phyloP scores from a whole-genome alignment of 306 rosid species.

The Cucumis sativus region Cucumber_9930_V3 NC_026655.2:7763501-7764000 shows the following conservation, averaged over 20 bases:
- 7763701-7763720: neutral
- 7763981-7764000: neutral
- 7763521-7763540: too few species aligned
- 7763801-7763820: neutral
- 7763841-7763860: neutral
- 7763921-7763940: neutral
- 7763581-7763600: neutral
- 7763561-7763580: neutral
- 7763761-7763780: slow-evolving; percentile 2
- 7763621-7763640: neutral
- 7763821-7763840: too few species aligned
- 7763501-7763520: too few species aligned
- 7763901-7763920: slow-evolving; percentile 6
- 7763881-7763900: slow-evolving; percentile 1
- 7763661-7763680: neutral
- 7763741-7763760: neutral
- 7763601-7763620: neutral
- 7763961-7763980: neutral
- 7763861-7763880: neutral
- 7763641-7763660: neutral
- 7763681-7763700: neutral
- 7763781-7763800: neutral
- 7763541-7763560: neutral
- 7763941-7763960: neutral
- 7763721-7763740: neutral